Evolutionary conservation across 331 rosid species (phyloP).

Genomic region (Saraca asoca): DNA sequence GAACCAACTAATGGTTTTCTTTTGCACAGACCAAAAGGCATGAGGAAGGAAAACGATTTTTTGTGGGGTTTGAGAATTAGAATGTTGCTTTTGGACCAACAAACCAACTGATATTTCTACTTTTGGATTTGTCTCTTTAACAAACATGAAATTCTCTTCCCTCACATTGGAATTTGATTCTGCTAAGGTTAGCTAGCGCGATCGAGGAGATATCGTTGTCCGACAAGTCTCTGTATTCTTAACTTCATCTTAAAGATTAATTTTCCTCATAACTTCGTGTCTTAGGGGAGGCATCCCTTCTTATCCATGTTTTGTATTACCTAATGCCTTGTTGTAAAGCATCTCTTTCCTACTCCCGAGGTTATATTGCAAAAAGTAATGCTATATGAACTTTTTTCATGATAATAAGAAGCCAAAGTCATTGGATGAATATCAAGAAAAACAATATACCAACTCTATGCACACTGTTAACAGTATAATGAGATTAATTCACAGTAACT

Average conservation of each 20-base stretch:
- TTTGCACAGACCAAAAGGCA: constrained; percentile 35
- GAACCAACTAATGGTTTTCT: constrained; percentile 36
- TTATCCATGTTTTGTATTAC: constrained; percentile 33
- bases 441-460: too few relatives aligned
- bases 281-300: constrained; percentile 55
- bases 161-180: constrained; percentile 54
- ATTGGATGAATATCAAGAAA: too few relatives aligned
- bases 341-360: constrained; percentile 28
- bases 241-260: constrained; percentile 43
- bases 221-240: constrained; percentile 39
- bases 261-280: constrained; percentile 35
- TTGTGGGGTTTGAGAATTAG: constrained; percentile 38
- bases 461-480: too few relatives aligned
- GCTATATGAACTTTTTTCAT: too few relatives aligned
- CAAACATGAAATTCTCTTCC: constrained; percentile 21
- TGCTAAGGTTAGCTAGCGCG: constrained; percentile 10
- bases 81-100: constrained; percentile 25
- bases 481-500: background rate
- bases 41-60: constrained; percentile 22
- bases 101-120: constrained; percentile 19
- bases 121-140: constrained; percentile 24
- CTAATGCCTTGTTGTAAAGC: constrained; percentile 35
- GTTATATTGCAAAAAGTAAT: too few relatives aligned
- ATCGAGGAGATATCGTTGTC: constrained; percentile 28
- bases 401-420: too few relatives aligned